phyloP scores from a whole-genome alignment of 1,284 basidiomycete species.

The Melampsora larici-populina region DNA sequence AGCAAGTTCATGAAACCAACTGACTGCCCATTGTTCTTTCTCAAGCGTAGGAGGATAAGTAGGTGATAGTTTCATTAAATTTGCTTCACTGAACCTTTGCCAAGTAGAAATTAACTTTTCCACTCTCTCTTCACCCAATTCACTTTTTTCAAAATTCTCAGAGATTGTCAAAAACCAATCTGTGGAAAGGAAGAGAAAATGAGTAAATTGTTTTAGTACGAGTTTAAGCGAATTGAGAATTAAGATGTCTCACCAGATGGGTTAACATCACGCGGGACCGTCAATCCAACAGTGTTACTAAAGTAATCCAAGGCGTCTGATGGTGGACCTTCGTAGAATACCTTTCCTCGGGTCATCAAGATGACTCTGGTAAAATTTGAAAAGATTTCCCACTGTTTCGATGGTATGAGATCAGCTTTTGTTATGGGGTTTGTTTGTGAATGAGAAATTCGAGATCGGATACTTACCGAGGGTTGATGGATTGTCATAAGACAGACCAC shows the following conservation, averaged over 20 bases:
- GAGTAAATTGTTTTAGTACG: no score
- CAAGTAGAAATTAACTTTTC: constrained; percentile 45
- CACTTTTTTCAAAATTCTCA: constrained; percentile 48
- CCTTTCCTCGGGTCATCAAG: constrained; percentile 37
- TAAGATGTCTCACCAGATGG: background rate
- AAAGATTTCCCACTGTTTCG: background rate
- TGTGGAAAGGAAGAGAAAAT: background rate
- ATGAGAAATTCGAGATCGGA: constrained; percentile 4
- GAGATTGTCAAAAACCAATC: constrained; percentile 44
- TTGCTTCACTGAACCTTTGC: constrained; percentile 29
- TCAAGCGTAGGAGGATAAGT: background rate
- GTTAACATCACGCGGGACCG: constrained; percentile 37
- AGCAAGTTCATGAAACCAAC: constrained; percentile 46
- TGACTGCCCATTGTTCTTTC: constrained; percentile 46
- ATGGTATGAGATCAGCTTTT: background rate
- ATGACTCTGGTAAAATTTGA: constrained; percentile 16
- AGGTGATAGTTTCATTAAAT: background rate
- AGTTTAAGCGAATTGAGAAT: no score
- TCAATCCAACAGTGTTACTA: constrained; percentile 11
- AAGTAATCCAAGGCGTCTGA: constrained; percentile 24
- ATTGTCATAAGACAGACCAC: constrained; percentile 34
- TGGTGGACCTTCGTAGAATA: constrained; percentile 44
- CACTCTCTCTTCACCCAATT: constrained; percentile 46
- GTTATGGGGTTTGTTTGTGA: background rate
- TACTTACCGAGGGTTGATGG: constrained; percentile 37